Evolutionary conservation across 2,329 filamentous ascomycete species (phyloP), one percentile per base, ranked within the genome.

Genomic region (Fusarium poae): DNA sequence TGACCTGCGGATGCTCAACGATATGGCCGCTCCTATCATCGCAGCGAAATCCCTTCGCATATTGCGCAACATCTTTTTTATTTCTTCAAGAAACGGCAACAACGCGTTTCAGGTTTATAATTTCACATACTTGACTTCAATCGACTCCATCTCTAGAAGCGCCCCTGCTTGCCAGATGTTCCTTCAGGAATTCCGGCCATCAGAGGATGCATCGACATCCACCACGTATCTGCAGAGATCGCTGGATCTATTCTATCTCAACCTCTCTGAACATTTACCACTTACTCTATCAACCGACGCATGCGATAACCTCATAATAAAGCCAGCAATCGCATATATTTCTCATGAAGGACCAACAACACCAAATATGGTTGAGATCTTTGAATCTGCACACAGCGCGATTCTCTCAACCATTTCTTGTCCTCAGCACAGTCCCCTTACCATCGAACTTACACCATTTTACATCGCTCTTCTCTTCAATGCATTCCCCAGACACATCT

Each of bases 181-280:
- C 72, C 80, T 97, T 25, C 82, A 84, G 64, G 85, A 86, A 21
- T 90, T 91, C 50, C 84, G 85, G 5, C 80, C 82, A 2, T 68
- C 76, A 27, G 72, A 79, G 63, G 59, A 88, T 20, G 7, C 60
- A n/a, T 9, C 68, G 7, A 40, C 70, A 11, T 74, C 72, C 5
- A 64, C 68, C 10, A 75, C 70, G 27, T 76, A 75, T 52, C 82
- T 93, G 3, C 88, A 93, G 70, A 86, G 91, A 59, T 90, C 87
- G 20, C 82, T 95, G n/a, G 92, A 96, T 75, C 86, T 97, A 18
- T 97, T 93, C 81, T 97, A 97, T 79, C 86, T 97, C 66, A 96
- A 97, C 75, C 88, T 91, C 0, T 90, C 92, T 3, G 94, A 97
- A 77, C 92, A 97, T 77, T 89, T 97, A 63, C 90, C 93, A 0